Base-by-base conservation (phyloP, 345 rosid genomes). In the Eutrema japonicum region DNA sequence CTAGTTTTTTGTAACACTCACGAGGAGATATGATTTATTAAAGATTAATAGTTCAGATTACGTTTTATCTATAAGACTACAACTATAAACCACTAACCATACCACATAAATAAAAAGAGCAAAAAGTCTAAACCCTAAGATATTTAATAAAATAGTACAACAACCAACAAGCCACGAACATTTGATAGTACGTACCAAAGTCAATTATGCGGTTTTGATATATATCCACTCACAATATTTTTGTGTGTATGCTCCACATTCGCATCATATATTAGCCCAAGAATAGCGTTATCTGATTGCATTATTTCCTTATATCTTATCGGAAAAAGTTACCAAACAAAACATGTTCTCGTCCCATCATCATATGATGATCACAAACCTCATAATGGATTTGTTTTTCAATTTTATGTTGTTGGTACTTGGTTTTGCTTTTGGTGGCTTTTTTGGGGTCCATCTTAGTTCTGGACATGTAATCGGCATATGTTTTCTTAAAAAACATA, bases 71-170 rank as follows among this genome's bases (percentile, higher is more conserved):
- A 60, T 1, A 18, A 18, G 22, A 18, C 1, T 18, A 18, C 61
- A 76, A 32, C 54, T 64, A 70, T 26, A 70, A 70, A 76, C 79
- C 67, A 64, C 79, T 76, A 70, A 70, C 79, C 53, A 76, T 63
- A 70, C 71, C 66, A 55, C 60, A 55, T 0, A 46, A 14, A 29
- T 18, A 10, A 53, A 35, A 36, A 42, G 48, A 63, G 41, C 46
- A 22, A 64, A 47, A 63, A 57, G 74, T 69, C 74, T 76, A 76
- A 42, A 18, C 27, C 40, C 4, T 68, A 6, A 13, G 35, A 33
- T 70, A 70, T 14, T 70, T 37, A 12, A 54, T 36, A 67, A 47
- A 68, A 64, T 51, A 32, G 22, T 64, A 47, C 75, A 70, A 70
- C 71, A 76, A 70, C 79, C 71, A 76, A 76, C 75, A 63, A 76